Base-by-base conservation (phyloP, 108 stramenopile genomes). In the Hondaea fermentalgiana region DNA sequence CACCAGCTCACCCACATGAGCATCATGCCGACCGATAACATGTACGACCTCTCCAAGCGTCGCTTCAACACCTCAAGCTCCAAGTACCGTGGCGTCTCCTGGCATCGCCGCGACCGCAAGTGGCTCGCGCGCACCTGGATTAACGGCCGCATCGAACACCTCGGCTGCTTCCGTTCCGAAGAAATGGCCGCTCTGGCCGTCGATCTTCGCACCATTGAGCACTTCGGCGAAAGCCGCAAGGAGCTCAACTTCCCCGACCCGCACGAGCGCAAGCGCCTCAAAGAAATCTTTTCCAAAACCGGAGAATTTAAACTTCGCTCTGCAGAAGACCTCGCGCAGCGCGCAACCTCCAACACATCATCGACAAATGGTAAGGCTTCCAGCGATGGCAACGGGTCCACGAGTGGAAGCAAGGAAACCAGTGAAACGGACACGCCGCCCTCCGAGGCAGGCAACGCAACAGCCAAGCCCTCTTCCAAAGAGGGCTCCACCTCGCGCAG, bases 111-210 rank as follows among this genome's bases (percentile, higher is more conserved):
- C 25, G 76, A 83, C 28, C 76, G 76, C 76, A 83, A 83, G 76
- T 83, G 76, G 76, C 76, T 83, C 51, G 76, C 76, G 25, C 45
- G 76, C n/a, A 83, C 76, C 51, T 83, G 76, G 76, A 83, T 83
- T 35, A 83, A 83, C 4, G 5, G 76, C 6, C 76, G 76, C 51
- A 83, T 83, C 28, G 76, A 83, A 45, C 76, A 83, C 76, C 51
- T 83, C 23, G 76, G 76, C 1, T 83, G 76, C 51, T 83, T 28
- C 51, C 45, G 51, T 6, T 83, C 76, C 25, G 76, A 83, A 23
- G 76, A 83, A 35, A 83, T 83, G 76, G 76, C 76, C 51, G 76
- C 76, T 12, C 76, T 83, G 17, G 76, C 76, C 51, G 76, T 83
- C n/a, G 76, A 83, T 23, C 45, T 83, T 35, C 45, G 76, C 45